A percentile compares a stretch with the other conserved stretches of the same genome.
These are phyloP conservation scores for Paradendryphiella salina DNA, from an alignment of 2,329 filamentous ascomycete genomes.

Conservation along the genomic window DNA sequence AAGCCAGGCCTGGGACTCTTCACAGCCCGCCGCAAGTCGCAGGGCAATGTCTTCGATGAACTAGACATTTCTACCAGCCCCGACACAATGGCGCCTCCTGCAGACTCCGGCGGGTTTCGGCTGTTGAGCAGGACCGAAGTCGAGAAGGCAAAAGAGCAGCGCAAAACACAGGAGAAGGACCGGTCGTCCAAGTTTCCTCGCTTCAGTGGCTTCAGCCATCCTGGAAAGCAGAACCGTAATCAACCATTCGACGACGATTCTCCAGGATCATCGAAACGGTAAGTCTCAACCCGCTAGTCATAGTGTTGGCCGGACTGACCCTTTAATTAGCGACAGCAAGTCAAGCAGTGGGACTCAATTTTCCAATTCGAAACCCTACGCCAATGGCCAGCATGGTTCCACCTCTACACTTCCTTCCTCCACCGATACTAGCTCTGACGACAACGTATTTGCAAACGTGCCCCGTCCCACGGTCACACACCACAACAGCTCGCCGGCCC, in stretches of 20 bases:
- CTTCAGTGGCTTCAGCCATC: constrained; percentile 39
- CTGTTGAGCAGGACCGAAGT: constrained; percentile 42
- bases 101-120: constrained; percentile 39
- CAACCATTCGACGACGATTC: constrained; percentile 45
- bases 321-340: constrained; percentile 45
- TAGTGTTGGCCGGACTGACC: constrained; percentile 36
- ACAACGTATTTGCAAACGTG: constrained; percentile 44
- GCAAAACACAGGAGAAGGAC: constrained; percentile 39
- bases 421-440: constrained; percentile 44
- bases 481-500: constrained; percentile 36
- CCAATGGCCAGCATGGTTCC: constrained; percentile 43
- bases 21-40: constrained; percentile 44
- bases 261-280: constrained; percentile 44
- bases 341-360: constrained; percentile 48
- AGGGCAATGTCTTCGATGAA: constrained; percentile 43
- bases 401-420: constrained; percentile 49
- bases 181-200: constrained; percentile 40
- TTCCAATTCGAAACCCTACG: constrained; percentile 41
- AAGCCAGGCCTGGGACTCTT: constrained; percentile 42
- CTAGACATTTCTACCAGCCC: constrained; percentile 24
- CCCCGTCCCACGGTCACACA: constrained; percentile 37
- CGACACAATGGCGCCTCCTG: constrained; percentile 24
- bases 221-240: constrained; percentile 38
- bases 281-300: constrained; percentile 27
- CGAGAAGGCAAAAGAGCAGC: constrained; percentile 31